These are phyloP conservation scores for Phaseolus coccineus DNA, from an alignment of 331 rosid genomes.

Conservation along the genomic window DNA sequence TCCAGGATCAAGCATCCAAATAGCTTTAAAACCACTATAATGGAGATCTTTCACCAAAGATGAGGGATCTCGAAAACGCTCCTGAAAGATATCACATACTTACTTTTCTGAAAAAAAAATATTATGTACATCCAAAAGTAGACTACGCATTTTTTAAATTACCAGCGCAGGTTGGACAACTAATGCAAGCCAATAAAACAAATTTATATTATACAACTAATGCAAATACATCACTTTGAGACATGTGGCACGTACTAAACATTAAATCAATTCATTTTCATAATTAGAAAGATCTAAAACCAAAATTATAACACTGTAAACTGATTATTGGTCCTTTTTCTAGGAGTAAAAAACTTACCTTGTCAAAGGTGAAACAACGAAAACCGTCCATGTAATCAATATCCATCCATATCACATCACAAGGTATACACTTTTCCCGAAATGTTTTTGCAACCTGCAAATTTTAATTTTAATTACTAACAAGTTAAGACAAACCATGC, in stretches of 20 bases:
- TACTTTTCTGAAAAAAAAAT: constrained; percentile 26
- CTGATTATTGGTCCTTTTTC: constrained; percentile 6
- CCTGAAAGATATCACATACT: constrained; percentile 61
- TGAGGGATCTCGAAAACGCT: constrained; percentile 75
- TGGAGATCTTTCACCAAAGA: constrained; percentile 70
- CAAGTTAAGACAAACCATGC: constrained; percentile 18
- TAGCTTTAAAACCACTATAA: constrained; percentile 82
- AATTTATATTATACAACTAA: not conserved
- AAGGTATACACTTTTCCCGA: constrained; percentile 79
- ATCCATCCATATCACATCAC: constrained; percentile 97
- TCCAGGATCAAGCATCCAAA: constrained; percentile 98
- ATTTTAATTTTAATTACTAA: constrained; percentile 16
- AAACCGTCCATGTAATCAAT: constrained; percentile 97
- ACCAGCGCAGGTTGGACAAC: constrained; percentile 21
- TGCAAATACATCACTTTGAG: constrained; percentile 13
- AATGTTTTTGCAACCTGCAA: constrained; percentile 79
- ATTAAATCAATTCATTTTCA: constrained; percentile 9
- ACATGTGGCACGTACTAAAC: constrained; percentile 5
- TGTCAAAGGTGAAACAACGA: constrained; percentile 91
- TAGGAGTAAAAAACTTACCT: constrained; percentile 51
- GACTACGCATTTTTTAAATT: constrained; percentile 34
- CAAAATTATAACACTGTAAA: constrained; percentile 6
- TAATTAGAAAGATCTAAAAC: constrained; percentile 5
- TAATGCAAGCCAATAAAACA: constrained; percentile 31
- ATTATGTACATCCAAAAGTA: constrained; percentile 24